These are phyloP conservation scores for Jatropha podagrica DNA, from an alignment of 441 rosid genomes.

Conservation along the genomic window DNA sequence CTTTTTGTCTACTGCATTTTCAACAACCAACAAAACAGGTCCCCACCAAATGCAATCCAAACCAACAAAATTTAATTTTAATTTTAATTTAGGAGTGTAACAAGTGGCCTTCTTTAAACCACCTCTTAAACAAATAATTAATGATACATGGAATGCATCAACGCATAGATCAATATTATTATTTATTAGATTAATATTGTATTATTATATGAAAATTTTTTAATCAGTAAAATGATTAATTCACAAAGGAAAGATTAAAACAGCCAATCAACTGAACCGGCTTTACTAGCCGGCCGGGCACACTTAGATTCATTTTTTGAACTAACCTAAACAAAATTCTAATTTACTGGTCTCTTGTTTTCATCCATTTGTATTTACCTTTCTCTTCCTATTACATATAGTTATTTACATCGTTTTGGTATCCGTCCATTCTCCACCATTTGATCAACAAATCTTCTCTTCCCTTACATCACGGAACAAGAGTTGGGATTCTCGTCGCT, in stretches of 20 bases:
- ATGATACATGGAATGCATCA: neutral
- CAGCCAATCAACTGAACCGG: constrained; percentile 10
- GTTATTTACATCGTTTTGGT: neutral
- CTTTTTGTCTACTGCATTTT: neutral
- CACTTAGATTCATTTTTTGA: neutral
- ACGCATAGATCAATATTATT: no score
- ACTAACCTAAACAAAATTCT: constrained; percentile 13
- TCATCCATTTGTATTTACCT: neutral
- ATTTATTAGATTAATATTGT: no score
- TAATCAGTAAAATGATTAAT: neutral
- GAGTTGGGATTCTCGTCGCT: constrained; percentile 41
- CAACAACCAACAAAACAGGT: neutral
- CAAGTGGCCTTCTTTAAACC: neutral
- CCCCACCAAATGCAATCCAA: neutral
- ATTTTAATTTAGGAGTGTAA: neutral
- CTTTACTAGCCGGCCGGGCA: neutral
- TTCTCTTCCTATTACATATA: neutral
- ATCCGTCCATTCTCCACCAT: neutral
- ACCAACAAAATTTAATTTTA: neutral
- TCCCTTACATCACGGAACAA: constrained; percentile 30
- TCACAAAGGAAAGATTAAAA: neutral
- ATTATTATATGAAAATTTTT: neutral
- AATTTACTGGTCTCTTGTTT: neutral
- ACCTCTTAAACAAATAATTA: neutral
- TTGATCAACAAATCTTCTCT: neutral